A percentile compares a stretch with the other conserved stretches of the same genome.
phyloP scores from a whole-genome alignment of 345 rosid species.

The Eucalyptus erythrocorys region DNA sequence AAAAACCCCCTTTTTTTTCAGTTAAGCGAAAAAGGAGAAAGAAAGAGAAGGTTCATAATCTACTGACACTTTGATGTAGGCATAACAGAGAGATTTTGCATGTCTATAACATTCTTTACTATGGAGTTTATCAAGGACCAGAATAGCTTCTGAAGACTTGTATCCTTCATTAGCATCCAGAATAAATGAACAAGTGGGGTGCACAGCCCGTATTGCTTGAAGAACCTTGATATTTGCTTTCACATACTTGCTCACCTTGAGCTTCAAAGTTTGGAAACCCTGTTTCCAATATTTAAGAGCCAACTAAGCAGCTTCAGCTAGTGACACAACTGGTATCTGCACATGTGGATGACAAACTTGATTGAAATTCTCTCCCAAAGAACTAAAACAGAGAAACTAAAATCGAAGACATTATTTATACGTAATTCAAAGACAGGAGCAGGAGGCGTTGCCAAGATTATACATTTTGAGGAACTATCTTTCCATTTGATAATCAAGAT shows the following conservation, averaged over 20 bases:
- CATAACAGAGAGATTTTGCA: not conserved
- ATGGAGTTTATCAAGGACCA: constrained; percentile 62
- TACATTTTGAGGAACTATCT: not conserved
- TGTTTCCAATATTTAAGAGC: constrained; percentile 54
- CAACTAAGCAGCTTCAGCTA: constrained; percentile 63
- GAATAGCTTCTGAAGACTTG: constrained; percentile 55
- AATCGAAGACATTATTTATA: not conserved
- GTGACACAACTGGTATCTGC: constrained; percentile 93
- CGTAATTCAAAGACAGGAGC: not conserved
- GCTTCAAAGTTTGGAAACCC: constrained; percentile 80
- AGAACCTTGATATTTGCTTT: constrained; percentile 64
- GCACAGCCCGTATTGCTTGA: constrained; percentile 62
- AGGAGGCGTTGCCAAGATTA: not conserved
- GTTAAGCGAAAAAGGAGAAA: not conserved
- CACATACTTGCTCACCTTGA: constrained; percentile 79
- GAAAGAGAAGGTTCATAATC: not conserved
- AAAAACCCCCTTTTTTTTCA: not conserved
- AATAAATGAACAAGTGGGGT: constrained; percentile 67
- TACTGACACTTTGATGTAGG: not conserved
- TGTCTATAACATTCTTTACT: constrained; percentile 18
- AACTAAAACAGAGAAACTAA: not conserved
- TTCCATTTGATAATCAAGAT: not conserved
- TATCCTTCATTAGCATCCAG: constrained; percentile 97
- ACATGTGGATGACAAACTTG: not conserved
- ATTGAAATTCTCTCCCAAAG: not conserved